These are phyloP conservation scores for Wickerhamomyces sp. DNA, from an alignment of 1,139 yeast genomes.

Conservation along the genomic window DNA sequence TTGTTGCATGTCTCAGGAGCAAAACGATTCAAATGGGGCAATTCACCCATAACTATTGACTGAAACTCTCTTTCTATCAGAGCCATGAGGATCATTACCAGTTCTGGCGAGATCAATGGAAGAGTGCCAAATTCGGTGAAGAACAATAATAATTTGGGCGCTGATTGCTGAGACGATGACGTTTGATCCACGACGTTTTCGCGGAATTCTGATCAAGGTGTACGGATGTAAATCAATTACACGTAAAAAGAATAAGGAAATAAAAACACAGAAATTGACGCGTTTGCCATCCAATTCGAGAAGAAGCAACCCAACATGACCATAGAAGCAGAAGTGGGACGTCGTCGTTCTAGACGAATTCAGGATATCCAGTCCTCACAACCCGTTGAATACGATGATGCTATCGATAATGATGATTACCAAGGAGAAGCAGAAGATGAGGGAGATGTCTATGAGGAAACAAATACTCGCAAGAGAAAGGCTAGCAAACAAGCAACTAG, in stretches of 20 bases:
- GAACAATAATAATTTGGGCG: too few relatives aligned
- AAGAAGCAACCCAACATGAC: neutral
- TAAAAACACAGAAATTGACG: neutral
- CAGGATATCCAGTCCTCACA: constrained; percentile 10
- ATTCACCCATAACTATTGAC: too few relatives aligned
- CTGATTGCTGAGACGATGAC: too few relatives aligned
- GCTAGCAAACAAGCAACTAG: constrained; percentile 1
- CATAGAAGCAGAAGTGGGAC: neutral
- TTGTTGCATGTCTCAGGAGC: too few relatives aligned
- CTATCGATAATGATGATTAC: constrained; percentile 9
- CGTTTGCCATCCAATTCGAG: neutral
- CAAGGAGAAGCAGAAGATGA: neutral
- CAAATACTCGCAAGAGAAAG: constrained; percentile 3
- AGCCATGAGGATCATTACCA: too few relatives aligned
- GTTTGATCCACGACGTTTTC: too few relatives aligned
- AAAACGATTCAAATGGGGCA: too few relatives aligned
- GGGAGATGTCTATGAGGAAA: neutral
- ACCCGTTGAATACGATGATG: constrained; percentile 14
- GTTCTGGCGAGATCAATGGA: too few relatives aligned
- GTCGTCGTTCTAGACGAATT: constrained; percentile 14
- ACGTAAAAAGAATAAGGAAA: neutral
- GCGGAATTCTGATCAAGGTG: too few relatives aligned
- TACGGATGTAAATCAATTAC: neutral
- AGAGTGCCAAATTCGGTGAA: too few relatives aligned
- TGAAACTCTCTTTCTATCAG: too few relatives aligned